A percentile compares a stretch with the other conserved stretches of the same genome.
Evolutionary conservation across 371 early-diverging fungal species (phyloP).

Genomic region (Mucor piriformis): DNA sequence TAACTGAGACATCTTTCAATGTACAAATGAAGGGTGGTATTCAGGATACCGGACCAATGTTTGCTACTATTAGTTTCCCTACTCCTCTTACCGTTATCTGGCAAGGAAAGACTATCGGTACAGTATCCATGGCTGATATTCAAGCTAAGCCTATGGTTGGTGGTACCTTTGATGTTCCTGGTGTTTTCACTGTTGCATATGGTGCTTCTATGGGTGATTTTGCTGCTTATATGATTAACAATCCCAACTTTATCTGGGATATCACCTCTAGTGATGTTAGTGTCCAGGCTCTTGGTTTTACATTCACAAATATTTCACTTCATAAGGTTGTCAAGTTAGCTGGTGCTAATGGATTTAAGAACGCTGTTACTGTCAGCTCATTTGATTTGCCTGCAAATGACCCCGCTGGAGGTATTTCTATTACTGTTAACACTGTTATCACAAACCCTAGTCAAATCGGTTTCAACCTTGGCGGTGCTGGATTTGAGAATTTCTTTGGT

Average conservation of each 20-base stretch:
- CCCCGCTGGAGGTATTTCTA: slow-evolving; percentile 59
- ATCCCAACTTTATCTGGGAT: slow-evolving; percentile 59
- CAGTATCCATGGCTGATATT: slow-evolving; percentile 55
- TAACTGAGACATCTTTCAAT: slow-evolving; percentile 52
- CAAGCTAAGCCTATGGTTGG: slow-evolving; percentile 48
- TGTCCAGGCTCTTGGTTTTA: slow-evolving; percentile 60
- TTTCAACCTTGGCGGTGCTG: slow-evolving; percentile 44
- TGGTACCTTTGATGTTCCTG: slow-evolving; percentile 50
- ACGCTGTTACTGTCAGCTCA: slow-evolving; percentile 53
- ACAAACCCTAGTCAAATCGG: slow-evolving; percentile 63
- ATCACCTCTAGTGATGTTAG: slow-evolving; percentile 49
- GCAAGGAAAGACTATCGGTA: slow-evolving; percentile 53
- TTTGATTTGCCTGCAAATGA: slow-evolving; percentile 64
- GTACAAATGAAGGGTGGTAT: slow-evolving; percentile 61
- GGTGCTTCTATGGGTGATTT: slow-evolving; percentile 52
- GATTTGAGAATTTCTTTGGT: slow-evolving; percentile 35
- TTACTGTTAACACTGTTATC: slow-evolving; percentile 52
- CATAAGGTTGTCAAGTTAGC: slow-evolving; percentile 54
- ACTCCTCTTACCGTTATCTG: slow-evolving; percentile 52
- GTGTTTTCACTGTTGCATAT: slow-evolving; percentile 51
- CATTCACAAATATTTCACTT: slow-evolving; percentile 57
- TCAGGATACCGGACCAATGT: slow-evolving; percentile 63
- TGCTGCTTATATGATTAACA: slow-evolving; percentile 57
- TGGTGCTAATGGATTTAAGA: slow-evolving; percentile 58
- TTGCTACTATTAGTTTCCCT: slow-evolving; percentile 60